phyloP scores from a whole-genome alignment of 1,284 basidiomycete genomes.

The Sporisorium iseilematis-ciliati region DNA sequence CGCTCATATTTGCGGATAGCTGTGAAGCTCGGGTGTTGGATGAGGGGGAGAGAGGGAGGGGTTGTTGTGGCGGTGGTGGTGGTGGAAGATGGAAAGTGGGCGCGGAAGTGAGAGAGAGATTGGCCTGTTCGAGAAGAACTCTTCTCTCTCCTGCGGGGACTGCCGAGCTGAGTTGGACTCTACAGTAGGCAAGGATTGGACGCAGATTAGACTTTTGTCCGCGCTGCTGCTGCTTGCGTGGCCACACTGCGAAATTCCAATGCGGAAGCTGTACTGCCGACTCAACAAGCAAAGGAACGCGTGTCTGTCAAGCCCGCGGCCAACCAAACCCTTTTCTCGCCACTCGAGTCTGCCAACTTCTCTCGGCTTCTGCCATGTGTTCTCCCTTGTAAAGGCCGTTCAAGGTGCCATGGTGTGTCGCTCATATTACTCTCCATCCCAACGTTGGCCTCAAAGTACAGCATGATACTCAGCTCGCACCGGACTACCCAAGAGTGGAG shows the following conservation, averaged over 20 bases:
- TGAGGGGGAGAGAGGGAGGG: not conserved
- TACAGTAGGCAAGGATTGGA: no score
- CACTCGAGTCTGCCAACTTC: constrained; percentile 25
- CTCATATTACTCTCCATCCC: no score
- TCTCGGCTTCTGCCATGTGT: constrained; percentile 17
- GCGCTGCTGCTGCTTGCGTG: not conserved
- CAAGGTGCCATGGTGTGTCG: not conserved
- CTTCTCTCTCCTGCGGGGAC: not conserved
- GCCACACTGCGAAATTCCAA: not conserved
- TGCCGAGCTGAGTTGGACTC: no score
- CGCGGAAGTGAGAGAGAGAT: no score
- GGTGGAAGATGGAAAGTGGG: no score
- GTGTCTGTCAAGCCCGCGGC: not conserved
- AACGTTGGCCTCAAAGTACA: no score
- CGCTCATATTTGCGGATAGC: constrained; percentile 38
- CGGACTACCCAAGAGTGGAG: no score
- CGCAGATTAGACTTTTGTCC: constrained; percentile 4
- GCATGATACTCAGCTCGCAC: no score
- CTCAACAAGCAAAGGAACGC: constrained; percentile 5
- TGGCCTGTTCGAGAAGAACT: constrained; percentile 3
- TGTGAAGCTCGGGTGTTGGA: constrained; percentile 12
- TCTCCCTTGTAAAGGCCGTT: not conserved
- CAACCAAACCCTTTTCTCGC: not conserved
- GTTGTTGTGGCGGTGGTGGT: constrained; percentile 10
- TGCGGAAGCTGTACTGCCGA: constrained; percentile 26